Evolutionary conservation across 257 asterid species (phyloP).

Genomic region (Schizonepeta tenuifolia): DNA sequence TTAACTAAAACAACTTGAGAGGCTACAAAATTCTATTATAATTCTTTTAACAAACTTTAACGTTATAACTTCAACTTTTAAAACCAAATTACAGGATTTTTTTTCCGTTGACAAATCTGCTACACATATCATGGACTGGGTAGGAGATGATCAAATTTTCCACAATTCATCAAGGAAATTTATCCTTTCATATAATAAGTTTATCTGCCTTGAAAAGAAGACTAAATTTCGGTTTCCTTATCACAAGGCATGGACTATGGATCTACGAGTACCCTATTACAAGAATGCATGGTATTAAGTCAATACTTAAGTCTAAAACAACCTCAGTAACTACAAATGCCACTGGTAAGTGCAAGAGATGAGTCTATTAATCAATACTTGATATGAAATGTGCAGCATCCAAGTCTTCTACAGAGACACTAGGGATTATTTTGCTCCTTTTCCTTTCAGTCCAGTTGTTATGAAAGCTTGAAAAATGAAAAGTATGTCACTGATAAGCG

Average conservation of each 20-base stretch:
- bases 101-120: too few relatives aligned
- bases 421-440: background rate
- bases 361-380: background rate
- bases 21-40: background rate
- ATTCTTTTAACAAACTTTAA: background rate
- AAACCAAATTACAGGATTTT: too few relatives aligned
- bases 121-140: background rate
- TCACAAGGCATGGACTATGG: background rate
- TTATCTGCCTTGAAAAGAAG: background rate
- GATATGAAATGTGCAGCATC: background rate
- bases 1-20: background rate
- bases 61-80: background rate
- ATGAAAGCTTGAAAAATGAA: background rate
- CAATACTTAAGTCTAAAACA: background rate
- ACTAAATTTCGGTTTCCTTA: background rate
- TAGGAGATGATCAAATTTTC: background rate
- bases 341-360: background rate
- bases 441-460: background rate
- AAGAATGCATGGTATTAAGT: too few relatives aligned
- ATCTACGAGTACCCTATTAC: too few relatives aligned
- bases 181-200: background rate
- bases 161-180: constrained; percentile 4
- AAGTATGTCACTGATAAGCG: background rate
- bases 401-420: background rate
- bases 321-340: constrained; percentile 2